Evolutionary conservation across 208 protist species (phyloP).

Genomic region (Leishmania turanica): DNA sequence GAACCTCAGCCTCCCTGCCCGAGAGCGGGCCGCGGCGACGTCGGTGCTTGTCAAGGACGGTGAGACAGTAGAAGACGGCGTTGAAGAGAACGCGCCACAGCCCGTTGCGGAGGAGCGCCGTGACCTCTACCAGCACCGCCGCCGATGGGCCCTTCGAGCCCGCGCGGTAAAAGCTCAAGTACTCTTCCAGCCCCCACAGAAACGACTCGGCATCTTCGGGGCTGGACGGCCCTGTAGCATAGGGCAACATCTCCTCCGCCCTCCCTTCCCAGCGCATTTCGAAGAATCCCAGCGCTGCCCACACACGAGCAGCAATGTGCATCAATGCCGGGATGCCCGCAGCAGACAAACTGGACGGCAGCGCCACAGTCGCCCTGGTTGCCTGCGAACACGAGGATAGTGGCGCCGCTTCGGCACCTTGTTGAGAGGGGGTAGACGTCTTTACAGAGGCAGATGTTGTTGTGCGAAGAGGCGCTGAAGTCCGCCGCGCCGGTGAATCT

Average conservation of each 20-base stretch:
- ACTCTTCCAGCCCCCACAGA: conserved; percentile 19
- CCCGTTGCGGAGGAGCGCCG: conserved; percentile 34
- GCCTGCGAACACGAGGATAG: not conserved
- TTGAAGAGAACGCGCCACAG: conserved; percentile 67
- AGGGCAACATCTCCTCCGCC: not conserved
- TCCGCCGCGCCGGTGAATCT: not conserved
- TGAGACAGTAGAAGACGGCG: conserved; percentile 63
- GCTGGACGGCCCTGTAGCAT: not conserved
- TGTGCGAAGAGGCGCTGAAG: not conserved
- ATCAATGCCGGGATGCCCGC: conserved; percentile 41
- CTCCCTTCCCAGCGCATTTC: conserved; percentile 23
- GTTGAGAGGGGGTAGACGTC: not conserved
- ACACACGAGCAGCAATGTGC: conserved; percentile 40
- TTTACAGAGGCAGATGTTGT: not conserved
- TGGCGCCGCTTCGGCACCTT: not conserved
- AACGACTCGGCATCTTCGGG: conserved; percentile 25
- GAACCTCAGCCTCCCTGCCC: conserved; percentile 28
- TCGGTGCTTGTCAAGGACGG: conserved; percentile 32
- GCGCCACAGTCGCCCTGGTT: conserved; percentile 5
- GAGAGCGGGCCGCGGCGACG: conserved; percentile 9
- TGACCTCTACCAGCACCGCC: not conserved
- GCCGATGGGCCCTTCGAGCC: not conserved
- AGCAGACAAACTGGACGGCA: conserved; percentile 22
- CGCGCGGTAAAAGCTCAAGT: conserved; percentile 4
- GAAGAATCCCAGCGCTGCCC: conserved; percentile 61